phyloP scores from a whole-genome alignment of 306 rosid genomes.

The Pueraria montana region DNA sequence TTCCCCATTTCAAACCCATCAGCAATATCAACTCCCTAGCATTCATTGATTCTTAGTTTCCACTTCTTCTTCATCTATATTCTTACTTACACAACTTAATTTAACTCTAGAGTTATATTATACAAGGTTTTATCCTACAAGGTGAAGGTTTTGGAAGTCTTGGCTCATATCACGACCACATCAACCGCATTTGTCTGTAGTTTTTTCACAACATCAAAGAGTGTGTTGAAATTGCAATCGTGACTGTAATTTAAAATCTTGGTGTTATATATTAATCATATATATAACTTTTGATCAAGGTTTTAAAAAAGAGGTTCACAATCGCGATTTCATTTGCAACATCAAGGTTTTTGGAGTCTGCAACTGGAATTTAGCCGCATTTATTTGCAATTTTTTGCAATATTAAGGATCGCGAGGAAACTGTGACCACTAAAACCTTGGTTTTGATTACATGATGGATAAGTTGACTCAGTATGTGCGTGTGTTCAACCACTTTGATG shows the following conservation, averaged over 20 bases:
- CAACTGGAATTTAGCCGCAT: neutral
- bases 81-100: neutral
- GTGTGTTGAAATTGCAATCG: neutral
- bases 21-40: neutral
- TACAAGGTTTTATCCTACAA: neutral
- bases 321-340: neutral
- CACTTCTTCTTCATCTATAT: neutral
- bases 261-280: neutral
- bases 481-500: conserved; percentile 72
- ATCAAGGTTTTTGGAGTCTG: neutral
- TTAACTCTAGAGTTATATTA: neutral
- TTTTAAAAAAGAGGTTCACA: no score
- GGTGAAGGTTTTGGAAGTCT: neutral
- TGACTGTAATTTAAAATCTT: neutral
- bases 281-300: neutral
- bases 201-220: no score
- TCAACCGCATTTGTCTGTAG: neutral
- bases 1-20: neutral
- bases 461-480: conserved; percentile 54
- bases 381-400: neutral
- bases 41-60: neutral
- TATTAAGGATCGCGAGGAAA: neutral
- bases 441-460: conserved; percentile 40
- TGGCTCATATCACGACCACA: neutral
- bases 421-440: neutral